Evolutionary conservation across 164 flowering plant genomes (phyloP).

Genomic region (Magnolia changhungtana): DNA sequence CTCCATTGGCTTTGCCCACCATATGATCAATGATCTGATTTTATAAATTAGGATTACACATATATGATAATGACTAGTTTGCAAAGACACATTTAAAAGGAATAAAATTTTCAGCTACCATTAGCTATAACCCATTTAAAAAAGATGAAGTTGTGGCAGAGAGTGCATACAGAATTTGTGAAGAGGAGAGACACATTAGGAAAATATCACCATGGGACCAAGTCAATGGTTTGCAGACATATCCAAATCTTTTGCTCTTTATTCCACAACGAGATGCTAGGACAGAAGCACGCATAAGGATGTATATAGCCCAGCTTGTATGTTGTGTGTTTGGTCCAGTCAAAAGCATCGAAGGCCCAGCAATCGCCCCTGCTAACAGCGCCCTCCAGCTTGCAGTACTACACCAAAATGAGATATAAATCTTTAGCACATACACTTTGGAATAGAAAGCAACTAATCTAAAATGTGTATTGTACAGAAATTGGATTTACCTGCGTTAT

Average conservation of each 20-base stretch:
- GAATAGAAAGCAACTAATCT: background rate
- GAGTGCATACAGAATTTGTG: conserved; percentile 77
- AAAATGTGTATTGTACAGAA: background rate
- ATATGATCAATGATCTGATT: too few relatives aligned
- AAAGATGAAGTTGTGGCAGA: background rate
- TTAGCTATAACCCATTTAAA: background rate
- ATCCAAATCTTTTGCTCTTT: conserved; percentile 81
- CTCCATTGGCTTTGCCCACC: too few relatives aligned
- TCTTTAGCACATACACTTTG: background rate
- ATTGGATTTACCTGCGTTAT: background rate
- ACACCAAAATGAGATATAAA: conserved; percentile 10
- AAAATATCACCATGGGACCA: conserved; percentile 94
- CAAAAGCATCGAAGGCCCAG: conserved; percentile 95
- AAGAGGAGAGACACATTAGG: conserved; percentile 94
- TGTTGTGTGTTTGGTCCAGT: conserved; percentile 85
- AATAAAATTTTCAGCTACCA: background rate
- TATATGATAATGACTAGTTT: background rate
- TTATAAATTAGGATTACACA: background rate
- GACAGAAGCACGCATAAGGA: conserved; percentile 93
- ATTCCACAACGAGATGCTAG: conserved; percentile 98
- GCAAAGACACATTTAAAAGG: background rate
- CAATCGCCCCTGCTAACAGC: conserved; percentile 79
- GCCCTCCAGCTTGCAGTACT: conserved; percentile 95
- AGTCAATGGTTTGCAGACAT: conserved; percentile 74
- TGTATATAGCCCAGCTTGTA: conserved; percentile 90